These are phyloP conservation scores for Plasmodium falciparum DNA, from an alignment of 169 alveolate species.

Conservation along the genomic window DNA sequence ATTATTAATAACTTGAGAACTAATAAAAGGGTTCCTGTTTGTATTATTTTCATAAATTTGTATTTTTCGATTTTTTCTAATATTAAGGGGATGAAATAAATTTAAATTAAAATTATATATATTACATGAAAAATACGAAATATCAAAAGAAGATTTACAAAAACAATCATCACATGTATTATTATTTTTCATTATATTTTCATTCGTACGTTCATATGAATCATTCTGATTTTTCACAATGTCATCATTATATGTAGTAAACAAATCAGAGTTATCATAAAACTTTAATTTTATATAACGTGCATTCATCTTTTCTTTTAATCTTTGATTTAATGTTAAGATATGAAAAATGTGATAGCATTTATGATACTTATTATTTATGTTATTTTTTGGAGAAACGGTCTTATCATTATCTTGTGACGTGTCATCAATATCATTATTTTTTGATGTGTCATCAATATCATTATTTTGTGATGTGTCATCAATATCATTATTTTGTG, in stretches of 20 bases:
- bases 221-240: background rate
- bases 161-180: background rate
- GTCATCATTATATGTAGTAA: background rate
- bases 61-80: conserved; percentile 1
- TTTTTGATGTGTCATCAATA: too few species aligned
- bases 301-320: conserved; percentile 30
- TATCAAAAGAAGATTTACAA: too few species aligned
- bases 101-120: conserved; percentile 56
- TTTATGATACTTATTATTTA: background rate
- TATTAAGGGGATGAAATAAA: conserved; percentile 30
- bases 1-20: conserved; percentile 38
- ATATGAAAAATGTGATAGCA: conserved; percentile 11
- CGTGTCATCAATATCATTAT: background rate
- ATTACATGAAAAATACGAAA: conserved; percentile 10
- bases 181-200: background rate
- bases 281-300: conserved; percentile 12
- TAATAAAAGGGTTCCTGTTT: background rate
- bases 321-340: conserved; percentile 24
- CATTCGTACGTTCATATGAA: background rate
- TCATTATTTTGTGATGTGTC: background rate
- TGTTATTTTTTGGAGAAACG: background rate
- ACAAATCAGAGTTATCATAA: background rate
- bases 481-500: too few species aligned
- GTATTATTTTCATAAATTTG: background rate
- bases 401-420: background rate